Evolutionary conservation across 2,329 filamentous ascomycete species (phyloP), one percentile per base, ranked within the genome.

Genomic region (Sphaerulina musiva): DNA sequence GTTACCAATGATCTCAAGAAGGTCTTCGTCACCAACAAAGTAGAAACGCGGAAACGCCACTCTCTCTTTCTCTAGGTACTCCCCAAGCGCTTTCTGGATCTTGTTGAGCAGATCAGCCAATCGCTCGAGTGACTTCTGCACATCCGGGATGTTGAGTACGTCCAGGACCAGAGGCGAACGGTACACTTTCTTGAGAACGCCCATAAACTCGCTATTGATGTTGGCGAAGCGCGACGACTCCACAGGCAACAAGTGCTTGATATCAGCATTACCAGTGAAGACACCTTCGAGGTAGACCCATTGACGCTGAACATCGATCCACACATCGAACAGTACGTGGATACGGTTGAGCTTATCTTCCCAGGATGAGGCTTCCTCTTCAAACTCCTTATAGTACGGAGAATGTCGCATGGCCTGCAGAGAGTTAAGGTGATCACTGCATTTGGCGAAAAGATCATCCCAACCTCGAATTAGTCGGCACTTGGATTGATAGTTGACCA

Each of bases 201-300:
- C 84, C 68, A 95, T 86, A 75, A 98, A 99, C 70, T 98, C 92
- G 58, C 90, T 95, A 74, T 98, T 98, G 78, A 98, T 98, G 73
- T 97, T 98, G 68, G 95, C 89, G 75, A 99, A 99, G 54, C 93
- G 85, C 9, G 89, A 91, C 1, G 93, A 96, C 70, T 99, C 93
- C 59, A 95, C 91, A 4, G 95, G 95, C 20, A 99, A 81, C 48
- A 99, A 78, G 70, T 97, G 92, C 74, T 97, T 98, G 77, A 99
- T 98, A 68, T 99, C 93, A 39, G 89, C 92, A 68, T 98, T 99
- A 55, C 93, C 93, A 1, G 92, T 96, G 69, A 99, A 99, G 34
- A 99, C 93, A 62, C 93, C 93, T 73, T 99, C 95, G 4, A 99
- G 82, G 70, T 99, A 99, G 6, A 98, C 93, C 93, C 93, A 99